phyloP scores from a whole-genome alignment of 768 basidiomycete species.

The Boletus rex-veris region DNA sequence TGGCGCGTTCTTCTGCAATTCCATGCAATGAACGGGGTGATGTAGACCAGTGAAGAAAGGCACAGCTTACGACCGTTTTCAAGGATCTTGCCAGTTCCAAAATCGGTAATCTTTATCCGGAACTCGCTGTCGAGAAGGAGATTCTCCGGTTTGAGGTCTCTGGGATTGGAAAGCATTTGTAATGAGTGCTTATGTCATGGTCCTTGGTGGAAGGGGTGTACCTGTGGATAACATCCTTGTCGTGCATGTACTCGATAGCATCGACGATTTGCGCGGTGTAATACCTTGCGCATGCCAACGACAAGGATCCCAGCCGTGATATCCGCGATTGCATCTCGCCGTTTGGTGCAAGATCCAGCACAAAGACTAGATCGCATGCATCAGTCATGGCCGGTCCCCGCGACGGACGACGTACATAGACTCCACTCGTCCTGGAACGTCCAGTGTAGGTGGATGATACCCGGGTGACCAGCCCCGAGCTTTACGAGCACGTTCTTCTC shows the following conservation, averaged over 20 bases:
- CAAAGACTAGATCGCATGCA: constrained; percentile 54
- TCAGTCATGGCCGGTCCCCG: neutral
- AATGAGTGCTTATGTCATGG: constrained; percentile 11
- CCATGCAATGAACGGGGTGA: constrained; percentile 7
- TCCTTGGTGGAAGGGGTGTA: constrained; percentile 22
- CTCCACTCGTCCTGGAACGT: constrained; percentile 84
- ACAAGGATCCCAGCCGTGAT: constrained; percentile 81
- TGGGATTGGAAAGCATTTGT: constrained; percentile 21
- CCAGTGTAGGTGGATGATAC: constrained; percentile 76
- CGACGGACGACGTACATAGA: constrained; percentile 57
- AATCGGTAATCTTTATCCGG: constrained; percentile 94
- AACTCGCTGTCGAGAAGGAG: constrained; percentile 83
- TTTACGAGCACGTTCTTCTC: constrained; percentile 77
- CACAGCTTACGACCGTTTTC: constrained; percentile 48
- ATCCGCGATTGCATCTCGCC: constrained; percentile 76
- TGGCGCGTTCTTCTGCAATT: constrained; percentile 46
- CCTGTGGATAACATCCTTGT: constrained; percentile 87
- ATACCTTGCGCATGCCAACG: constrained; percentile 68
- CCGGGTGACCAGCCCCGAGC: constrained; percentile 67
- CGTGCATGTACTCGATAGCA: constrained; percentile 87
- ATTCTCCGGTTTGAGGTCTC: constrained; percentile 84
- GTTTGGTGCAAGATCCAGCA: constrained; percentile 70
- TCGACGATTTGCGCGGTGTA: constrained; percentile 91
- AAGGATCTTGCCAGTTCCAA: constrained; percentile 85
- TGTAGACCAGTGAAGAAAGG: neutral